Conservation (phyloP, 2,329 filamentous ascomycete genomes). For the Colletotrichum chlorophyti region DNA sequence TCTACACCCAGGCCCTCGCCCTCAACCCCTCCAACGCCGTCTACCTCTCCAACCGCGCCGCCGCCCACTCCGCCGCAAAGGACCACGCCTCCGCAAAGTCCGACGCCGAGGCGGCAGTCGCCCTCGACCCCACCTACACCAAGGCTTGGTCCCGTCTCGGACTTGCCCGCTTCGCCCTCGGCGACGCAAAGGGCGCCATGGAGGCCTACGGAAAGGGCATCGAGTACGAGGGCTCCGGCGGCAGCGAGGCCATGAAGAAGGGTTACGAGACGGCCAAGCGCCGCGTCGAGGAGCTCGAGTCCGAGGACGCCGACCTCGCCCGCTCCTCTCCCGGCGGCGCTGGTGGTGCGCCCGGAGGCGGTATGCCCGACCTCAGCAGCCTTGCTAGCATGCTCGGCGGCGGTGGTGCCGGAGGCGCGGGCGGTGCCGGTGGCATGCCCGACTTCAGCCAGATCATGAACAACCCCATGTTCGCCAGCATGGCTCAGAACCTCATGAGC, state of each 20-base stretch:
- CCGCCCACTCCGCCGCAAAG: slow-evolving; percentile 84
- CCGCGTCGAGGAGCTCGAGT: slow-evolving; percentile 81
- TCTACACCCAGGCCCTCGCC: slow-evolving; percentile 86
- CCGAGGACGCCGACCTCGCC: slow-evolving; percentile 53
- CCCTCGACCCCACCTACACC: slow-evolving; percentile 89
- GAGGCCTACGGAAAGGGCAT: slow-evolving; percentile 95
- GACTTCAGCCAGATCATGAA: slow-evolving; percentile 88
- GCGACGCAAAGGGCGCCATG: slow-evolving; percentile 89
- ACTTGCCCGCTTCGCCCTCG: slow-evolving; percentile 88
- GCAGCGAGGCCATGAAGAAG: slow-evolving; percentile 97
- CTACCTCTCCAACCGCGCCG: slow-evolving; percentile 96
- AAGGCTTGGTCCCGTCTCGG: slow-evolving; percentile 97
- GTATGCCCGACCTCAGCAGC: slow-evolving; percentile 74
- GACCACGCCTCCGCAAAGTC: slow-evolving; percentile 84
- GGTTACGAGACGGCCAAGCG: slow-evolving; percentile 93
- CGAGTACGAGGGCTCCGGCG: slow-evolving; percentile 90
- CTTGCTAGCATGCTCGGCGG: slow-evolving; percentile 77
- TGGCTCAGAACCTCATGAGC: slow-evolving; percentile 97
- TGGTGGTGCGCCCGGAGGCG: slow-evolving; percentile 54
- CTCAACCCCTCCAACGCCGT: slow-evolving; percentile 88
- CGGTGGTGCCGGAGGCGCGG: slow-evolving; percentile 60
- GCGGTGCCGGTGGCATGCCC: slow-evolving; percentile 80
- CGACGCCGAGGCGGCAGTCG: slow-evolving; percentile 90
- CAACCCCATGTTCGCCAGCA: slow-evolving; percentile 97
- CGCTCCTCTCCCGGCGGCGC: slow-evolving; percentile 42